Evolutionary conservation across 2,329 filamentous ascomycete species (phyloP), one percentile per base, ranked within the genome.

Genomic region (Trichoderma polysporum): DNA sequence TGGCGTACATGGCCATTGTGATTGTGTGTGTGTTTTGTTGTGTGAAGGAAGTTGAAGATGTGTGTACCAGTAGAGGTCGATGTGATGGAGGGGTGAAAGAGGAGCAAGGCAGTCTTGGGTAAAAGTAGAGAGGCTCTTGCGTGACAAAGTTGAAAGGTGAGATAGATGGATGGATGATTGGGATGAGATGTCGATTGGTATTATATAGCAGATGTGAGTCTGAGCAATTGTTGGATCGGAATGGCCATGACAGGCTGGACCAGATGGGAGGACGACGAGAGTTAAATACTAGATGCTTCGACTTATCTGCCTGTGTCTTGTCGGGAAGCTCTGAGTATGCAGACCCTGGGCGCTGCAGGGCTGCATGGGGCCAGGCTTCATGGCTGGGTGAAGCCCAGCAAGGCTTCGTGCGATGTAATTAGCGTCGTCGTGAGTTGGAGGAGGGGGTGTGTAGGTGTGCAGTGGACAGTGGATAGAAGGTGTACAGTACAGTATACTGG

Each of bases 1-100:
- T 76, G 69, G 73, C 72, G 68, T 77, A 78, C 73, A 78, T 76
- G 68, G 77, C 76, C 76, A 78, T 78, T 71, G 69, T 73, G 71
- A 64, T 27, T 50, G 57, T 49, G 47, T 53, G 19, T 64, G 29
- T 15, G 29, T 37, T 29, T 19, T 50, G 25, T 17, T 31, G 52
- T 31, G 62, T 68, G 39, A 25, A 22, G 57, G 56, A 59, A 61
- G 41, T 45, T 45, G 39, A 6, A n/a, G 39, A 19, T 19, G 39
- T 45, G 41, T n/a, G n/a, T n/a, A n/a, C n/a, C n/a, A n/a, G n/a
- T n/a, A 27, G 33, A 33, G 27, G 33, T 33, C 35, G 53, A 57
- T 39, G 45, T 50, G 54, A 68, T 29, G 58, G 29, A 57, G 66
- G 61, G 68, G 35, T 45, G 67, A 54, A n/a, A 31, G 61, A 60